Evolutionary conservation across 2,329 filamentous ascomycete genomes (phyloP).

Genomic region (Aureobasidium namibiae): DNA sequence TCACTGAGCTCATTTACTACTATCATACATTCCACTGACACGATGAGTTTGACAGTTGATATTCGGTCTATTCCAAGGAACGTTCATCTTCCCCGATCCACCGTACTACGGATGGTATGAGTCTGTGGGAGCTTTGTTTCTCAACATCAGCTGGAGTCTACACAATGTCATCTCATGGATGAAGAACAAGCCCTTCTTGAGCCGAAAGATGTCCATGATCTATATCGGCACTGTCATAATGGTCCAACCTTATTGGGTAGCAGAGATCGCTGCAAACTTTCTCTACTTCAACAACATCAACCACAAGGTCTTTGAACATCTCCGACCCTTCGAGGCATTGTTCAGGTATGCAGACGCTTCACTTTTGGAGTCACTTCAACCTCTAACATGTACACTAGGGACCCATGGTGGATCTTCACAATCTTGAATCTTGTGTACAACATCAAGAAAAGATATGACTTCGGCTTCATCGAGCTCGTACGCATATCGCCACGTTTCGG

Average conservation of each 20-base stretch:
- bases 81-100: slow-evolving; percentile 24
- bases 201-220: slow-evolving; percentile 39
- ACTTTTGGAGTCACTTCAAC: not conserved
- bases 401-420: slow-evolving; percentile 63
- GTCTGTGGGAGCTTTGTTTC: slow-evolving; percentile 50
- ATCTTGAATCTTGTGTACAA: slow-evolving; percentile 53
- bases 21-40: not conserved
- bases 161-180: slow-evolving; percentile 63
- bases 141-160: slow-evolving; percentile 55
- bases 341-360: slow-evolving; percentile 32
- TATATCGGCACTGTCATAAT: slow-evolving; percentile 53
- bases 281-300: slow-evolving; percentile 44
- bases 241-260: slow-evolving; percentile 55
- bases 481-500: slow-evolving; percentile 56
- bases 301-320: slow-evolving; percentile 24
- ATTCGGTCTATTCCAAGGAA: slow-evolving; percentile 49
- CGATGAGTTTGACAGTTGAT: slow-evolving; percentile 35
- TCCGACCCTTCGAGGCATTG: slow-evolving; percentile 48
- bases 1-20: not conserved
- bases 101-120: slow-evolving; percentile 57
- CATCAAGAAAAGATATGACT: slow-evolving; percentile 54
- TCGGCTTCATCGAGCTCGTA: slow-evolving; percentile 49
- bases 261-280: slow-evolving; percentile 59
- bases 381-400: slow-evolving; percentile 36
- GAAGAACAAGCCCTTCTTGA: slow-evolving; percentile 53